Conservation (phyloP, 805 yeast species). For the Ogataea kodamae region DNA sequence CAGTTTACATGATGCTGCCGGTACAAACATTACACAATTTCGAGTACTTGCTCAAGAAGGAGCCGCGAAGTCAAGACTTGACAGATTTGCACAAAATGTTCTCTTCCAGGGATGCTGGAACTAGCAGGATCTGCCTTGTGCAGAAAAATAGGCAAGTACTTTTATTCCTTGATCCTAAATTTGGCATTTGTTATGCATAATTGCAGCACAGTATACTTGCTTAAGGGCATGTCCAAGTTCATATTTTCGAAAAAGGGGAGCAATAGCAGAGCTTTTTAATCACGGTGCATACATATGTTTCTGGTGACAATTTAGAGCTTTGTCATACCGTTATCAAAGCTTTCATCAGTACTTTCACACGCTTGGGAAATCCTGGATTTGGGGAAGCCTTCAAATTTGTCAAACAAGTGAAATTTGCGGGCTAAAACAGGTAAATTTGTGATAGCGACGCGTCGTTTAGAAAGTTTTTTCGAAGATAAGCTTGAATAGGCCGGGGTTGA, state of each 20-base stretch:
- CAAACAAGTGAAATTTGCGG: slow-evolving; percentile 70
- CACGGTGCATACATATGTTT: too few relatives aligned
- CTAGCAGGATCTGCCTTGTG: slow-evolving; percentile 58
- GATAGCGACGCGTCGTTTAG: slow-evolving; percentile 46
- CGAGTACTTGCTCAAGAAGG: slow-evolving; percentile 83
- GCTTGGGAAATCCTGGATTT: too few relatives aligned
- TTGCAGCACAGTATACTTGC: too few relatives aligned
- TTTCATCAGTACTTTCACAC: too few relatives aligned
- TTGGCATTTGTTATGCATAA: slow-evolving; percentile 73
- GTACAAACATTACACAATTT: slow-evolving; percentile 96
- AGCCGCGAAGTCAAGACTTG: slow-evolving; percentile 38
- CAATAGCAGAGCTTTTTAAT: too few relatives aligned
- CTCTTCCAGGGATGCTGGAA: slow-evolving; percentile 85
- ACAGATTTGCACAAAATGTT: slow-evolving; percentile 66
- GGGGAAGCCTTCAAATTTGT: slow-evolving; percentile 68
- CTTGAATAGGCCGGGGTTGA: too few relatives aligned
- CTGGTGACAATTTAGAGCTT: too few relatives aligned
- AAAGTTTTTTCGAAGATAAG: slow-evolving; percentile 3
- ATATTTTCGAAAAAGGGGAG: too few relatives aligned
- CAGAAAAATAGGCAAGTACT: too few relatives aligned
- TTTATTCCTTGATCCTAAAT: too few relatives aligned
- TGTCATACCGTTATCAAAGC: too few relatives aligned
- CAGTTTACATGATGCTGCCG: slow-evolving; percentile 91
- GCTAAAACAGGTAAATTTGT: slow-evolving; percentile 92
- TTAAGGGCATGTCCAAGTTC: too few relatives aligned